Percentiles rank a stretch among this genome's conserved stretches.
phyloP scores from a whole-genome alignment of 768 basidiomycete species.

The Saitozyma podzolica region DNA sequence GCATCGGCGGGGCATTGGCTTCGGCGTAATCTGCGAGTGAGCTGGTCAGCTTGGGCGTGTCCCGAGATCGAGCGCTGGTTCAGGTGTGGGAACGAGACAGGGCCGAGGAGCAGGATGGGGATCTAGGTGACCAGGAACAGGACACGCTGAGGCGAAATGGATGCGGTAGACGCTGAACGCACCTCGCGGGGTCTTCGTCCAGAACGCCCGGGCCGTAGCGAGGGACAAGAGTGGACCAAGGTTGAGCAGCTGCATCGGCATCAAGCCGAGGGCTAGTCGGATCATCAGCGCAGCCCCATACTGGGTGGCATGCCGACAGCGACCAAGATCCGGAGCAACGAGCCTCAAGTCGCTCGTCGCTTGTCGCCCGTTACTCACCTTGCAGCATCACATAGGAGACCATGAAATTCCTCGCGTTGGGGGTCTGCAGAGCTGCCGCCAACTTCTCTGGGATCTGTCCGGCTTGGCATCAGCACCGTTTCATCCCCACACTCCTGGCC shows the following conservation, averaged over 20 bases:
- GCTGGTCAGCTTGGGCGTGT: background rate
- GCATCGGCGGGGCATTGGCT: constrained; percentile 94
- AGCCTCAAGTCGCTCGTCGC: background rate
- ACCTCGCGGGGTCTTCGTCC: constrained; percentile 90
- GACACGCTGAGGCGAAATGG: background rate
- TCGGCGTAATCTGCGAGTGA: constrained; percentile 77
- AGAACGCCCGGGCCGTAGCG: constrained; percentile 69
- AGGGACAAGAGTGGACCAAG: constrained; percentile 83
- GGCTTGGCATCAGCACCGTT: background rate
- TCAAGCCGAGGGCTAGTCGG: constrained; percentile 74
- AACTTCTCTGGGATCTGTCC: constrained; percentile 78
- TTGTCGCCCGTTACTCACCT: constrained; percentile 26
- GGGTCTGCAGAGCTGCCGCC: constrained; percentile 69
- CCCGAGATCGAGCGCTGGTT: constrained; percentile 1
- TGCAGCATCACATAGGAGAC: constrained; percentile 57
- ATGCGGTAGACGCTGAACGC: background rate
- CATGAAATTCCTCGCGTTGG: constrained; percentile 61
- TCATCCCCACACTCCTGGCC: background rate
- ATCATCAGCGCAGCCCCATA: background rate
- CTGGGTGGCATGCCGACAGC: background rate
- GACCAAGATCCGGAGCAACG: background rate
- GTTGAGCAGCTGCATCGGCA: constrained; percentile 93
- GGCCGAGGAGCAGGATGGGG: too few species aligned
- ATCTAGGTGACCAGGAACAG: background rate
- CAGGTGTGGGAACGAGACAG: too few species aligned